Conservation (phyloP, 2,329 filamentous ascomycete species). For the Apiospora pterosperma region DNA sequence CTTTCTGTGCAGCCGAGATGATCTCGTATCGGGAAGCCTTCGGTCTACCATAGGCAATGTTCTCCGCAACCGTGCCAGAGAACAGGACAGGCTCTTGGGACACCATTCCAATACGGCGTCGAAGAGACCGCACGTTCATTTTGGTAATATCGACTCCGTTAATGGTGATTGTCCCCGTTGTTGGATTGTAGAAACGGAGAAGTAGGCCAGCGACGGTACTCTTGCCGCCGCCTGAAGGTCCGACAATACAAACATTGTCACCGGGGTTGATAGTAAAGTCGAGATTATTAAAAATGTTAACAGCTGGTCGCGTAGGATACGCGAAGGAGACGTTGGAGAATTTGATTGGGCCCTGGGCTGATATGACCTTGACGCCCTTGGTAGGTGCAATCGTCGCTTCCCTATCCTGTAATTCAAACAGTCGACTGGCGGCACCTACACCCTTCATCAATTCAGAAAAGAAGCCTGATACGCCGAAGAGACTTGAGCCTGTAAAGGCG, state of each 20-base stretch:
- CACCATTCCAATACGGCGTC: conserved; percentile 90
- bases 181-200: conserved; percentile 87
- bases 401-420: conserved; percentile 94
- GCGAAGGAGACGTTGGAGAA: conserved; percentile 85
- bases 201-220: conserved; percentile 92
- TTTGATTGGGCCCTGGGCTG: conserved; percentile 82
- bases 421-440: conserved; percentile 88
- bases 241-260: conserved; percentile 93
- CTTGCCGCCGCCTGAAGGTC: conserved; percentile 93
- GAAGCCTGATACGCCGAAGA: conserved; percentile 92
- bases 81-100: conserved; percentile 94
- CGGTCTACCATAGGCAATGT: conserved; percentile 88
- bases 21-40: conserved; percentile 76
- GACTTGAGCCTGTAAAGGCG: conserved; percentile 76
- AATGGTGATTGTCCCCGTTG: conserved; percentile 72
- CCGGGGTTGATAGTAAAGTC: conserved; percentile 90
- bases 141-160: conserved; percentile 77
- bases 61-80: conserved; percentile 79
- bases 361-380: conserved; percentile 71
- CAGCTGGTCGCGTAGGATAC: conserved; percentile 90
- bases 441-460: conserved; percentile 99
- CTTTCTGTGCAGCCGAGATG: conserved; percentile 79
- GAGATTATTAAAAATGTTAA: conserved; percentile 84
- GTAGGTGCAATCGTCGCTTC: conserved; percentile 85
- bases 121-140: conserved; percentile 91